Evolutionary conservation across 179 eudicot genomes (phyloP).

Genomic region (Gypsophila paniculata): DNA sequence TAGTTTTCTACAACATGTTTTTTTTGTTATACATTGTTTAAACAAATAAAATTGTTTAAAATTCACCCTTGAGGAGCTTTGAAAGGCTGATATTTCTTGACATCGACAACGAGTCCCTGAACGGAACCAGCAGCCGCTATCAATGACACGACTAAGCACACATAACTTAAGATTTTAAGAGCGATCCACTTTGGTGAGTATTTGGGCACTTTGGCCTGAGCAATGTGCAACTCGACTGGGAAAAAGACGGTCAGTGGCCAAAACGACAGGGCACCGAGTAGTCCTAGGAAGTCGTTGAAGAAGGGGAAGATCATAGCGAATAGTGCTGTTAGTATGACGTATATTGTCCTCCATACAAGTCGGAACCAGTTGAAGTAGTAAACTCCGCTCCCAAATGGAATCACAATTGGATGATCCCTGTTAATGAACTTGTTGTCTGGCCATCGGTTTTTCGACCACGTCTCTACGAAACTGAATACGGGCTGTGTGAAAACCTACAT

Average conservation of each 20-base stretch:
- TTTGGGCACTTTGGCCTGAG: slow-evolving; percentile 28
- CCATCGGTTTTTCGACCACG: slow-evolving; percentile 27
- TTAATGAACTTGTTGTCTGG: slow-evolving; percentile 38
- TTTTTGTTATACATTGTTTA: slow-evolving; percentile 2
- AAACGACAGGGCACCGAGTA: slow-evolving; percentile 45
- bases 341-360: slow-evolving; percentile 44
- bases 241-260: slow-evolving; percentile 66
- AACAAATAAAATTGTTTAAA: background rate
- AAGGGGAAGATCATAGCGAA: slow-evolving; percentile 51
- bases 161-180: slow-evolving; percentile 35
- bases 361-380: slow-evolving; percentile 34
- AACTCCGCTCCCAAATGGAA: slow-evolving; percentile 20
- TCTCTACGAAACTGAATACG: slow-evolving; percentile 41
- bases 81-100: slow-evolving; percentile 41
- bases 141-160: slow-evolving; percentile 41
- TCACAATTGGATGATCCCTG: slow-evolving; percentile 25
- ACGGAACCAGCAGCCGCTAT: slow-evolving; percentile 45
- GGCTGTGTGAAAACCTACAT: slow-evolving; percentile 47
- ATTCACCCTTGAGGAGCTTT: slow-evolving; percentile 26
- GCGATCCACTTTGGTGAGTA: slow-evolving; percentile 36
- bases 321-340: slow-evolving; percentile 35
- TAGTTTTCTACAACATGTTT: background rate
- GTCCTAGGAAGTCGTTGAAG: slow-evolving; percentile 57
- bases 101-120: slow-evolving; percentile 33
- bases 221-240: slow-evolving; percentile 53